Evolutionary conservation across 73 alveolate genomes (phyloP).

Genomic region (Paramecium primaurelia): DNA sequence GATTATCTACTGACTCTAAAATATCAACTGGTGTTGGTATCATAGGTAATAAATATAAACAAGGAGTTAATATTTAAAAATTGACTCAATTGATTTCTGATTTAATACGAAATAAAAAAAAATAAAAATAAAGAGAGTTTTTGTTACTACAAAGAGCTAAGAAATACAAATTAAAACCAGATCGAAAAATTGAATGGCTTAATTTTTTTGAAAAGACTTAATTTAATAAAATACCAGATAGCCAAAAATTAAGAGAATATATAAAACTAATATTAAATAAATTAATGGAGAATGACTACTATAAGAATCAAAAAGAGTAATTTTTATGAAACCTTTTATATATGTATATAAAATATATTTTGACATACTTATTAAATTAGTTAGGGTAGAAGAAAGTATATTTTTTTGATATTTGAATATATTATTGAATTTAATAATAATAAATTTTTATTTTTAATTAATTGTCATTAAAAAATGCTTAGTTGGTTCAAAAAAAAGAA

Average conservation of each 20-base stretch:
- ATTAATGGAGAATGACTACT: background rate
- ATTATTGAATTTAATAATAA: background rate
- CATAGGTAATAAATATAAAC: too few species aligned
- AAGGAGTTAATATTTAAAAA: background rate
- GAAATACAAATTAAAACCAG: background rate
- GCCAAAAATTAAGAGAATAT: background rate
- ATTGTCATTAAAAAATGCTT: conserved; percentile 12
- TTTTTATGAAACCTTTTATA: background rate
- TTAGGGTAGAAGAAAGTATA: background rate
- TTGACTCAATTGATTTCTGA: background rate
- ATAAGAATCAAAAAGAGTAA: background rate
- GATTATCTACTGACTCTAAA: background rate
- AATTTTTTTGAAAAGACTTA: background rate
- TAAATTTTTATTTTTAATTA: background rate
- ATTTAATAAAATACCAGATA: background rate
- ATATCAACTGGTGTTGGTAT: background rate
- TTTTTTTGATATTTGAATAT: background rate
- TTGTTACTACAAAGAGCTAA: background rate
- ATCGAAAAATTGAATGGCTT: background rate
- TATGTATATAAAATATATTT: too few species aligned
- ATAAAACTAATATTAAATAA: background rate
- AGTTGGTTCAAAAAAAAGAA: conserved; percentile 61
- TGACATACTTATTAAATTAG: background rate
- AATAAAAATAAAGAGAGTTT: background rate
- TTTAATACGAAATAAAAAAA: background rate